These are phyloP conservation scores for Phaeosphaeria sp. DNA, from an alignment of 2,329 filamentous ascomycete genomes.

Conservation along the genomic window DNA sequence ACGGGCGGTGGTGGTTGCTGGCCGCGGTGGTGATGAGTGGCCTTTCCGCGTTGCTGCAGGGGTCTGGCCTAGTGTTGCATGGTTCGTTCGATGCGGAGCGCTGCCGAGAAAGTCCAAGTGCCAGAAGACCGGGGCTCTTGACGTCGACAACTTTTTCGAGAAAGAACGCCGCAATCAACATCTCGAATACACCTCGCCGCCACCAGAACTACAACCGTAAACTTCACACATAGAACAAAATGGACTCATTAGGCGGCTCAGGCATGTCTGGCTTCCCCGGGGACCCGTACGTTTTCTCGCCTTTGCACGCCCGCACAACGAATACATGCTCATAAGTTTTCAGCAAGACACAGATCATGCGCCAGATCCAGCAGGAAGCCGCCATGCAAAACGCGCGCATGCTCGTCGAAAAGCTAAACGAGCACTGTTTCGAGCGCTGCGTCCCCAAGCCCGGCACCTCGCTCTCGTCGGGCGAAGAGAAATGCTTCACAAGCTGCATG, in stretches of 20 bases:
- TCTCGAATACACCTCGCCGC: background rate
- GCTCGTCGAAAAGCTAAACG: constrained; percentile 63
- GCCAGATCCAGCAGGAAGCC: constrained; percentile 61
- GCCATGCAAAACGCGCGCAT: constrained; percentile 59
- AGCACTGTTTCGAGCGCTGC: constrained; percentile 64
- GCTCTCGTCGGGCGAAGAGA: constrained; percentile 57
- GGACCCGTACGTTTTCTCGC: constrained; percentile 39
- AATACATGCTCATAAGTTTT: constrained; percentile 2
- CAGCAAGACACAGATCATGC: constrained; percentile 56
- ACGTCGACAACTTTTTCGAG: constrained; percentile 38
- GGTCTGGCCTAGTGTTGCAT: constrained; percentile 12
- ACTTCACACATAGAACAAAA: constrained; percentile 15
- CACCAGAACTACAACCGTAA: background rate
- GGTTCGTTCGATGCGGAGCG: background rate
- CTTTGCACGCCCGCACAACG: background rate
- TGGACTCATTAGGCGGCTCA: constrained; percentile 42
- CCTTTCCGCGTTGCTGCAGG: constrained; percentile 41
- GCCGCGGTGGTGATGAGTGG: constrained; percentile 36
- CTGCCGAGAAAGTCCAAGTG: background rate
- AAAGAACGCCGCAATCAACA: constrained; percentile 4
- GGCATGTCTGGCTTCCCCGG: constrained; percentile 36
- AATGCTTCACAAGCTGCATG: constrained; percentile 61
- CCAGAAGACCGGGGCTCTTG: constrained; percentile 26
- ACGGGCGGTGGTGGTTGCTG: constrained; percentile 17
- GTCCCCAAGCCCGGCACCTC: constrained; percentile 60